Conservation (phyloP, 2,329 filamentous ascomycete genomes). For the Amauroascus verrucosus region DNA sequence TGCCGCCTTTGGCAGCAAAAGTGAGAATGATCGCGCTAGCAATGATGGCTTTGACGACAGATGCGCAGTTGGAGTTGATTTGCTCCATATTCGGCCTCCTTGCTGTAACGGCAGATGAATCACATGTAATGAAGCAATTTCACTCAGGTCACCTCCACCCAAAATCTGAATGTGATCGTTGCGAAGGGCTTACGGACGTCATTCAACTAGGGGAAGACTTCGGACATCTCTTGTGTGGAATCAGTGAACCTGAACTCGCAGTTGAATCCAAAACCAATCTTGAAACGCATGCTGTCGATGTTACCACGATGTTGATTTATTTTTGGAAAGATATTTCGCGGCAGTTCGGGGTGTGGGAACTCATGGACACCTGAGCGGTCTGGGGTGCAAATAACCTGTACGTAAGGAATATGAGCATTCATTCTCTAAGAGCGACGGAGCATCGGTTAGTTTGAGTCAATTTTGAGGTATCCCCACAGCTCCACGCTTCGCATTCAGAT, state of each 20-base stretch:
- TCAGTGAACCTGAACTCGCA: not conserved
- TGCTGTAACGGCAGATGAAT: constrained; percentile 25
- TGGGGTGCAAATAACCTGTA: not conserved
- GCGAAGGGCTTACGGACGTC: constrained; percentile 20
- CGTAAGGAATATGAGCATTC: not conserved
- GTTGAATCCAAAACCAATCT: not conserved
- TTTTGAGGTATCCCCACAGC: too few species aligned
- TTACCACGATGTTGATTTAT: constrained; percentile 27
- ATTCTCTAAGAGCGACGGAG: too few species aligned
- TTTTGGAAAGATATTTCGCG: constrained; percentile 30
- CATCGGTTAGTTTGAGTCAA: too few species aligned
- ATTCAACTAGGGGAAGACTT: constrained; percentile 26
- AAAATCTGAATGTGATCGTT: constrained; percentile 18
- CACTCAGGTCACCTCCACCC: constrained; percentile 15
- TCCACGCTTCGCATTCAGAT: too few species aligned
- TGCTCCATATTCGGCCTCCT: constrained; percentile 34
- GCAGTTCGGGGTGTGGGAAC: constrained; percentile 26
- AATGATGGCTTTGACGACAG: constrained; percentile 28
- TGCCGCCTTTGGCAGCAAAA: constrained; percentile 19
- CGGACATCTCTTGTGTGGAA: constrained; percentile 25
- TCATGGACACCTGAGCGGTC: constrained; percentile 6
- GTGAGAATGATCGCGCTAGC: constrained; percentile 30
- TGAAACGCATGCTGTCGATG: constrained; percentile 20
- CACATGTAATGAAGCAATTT: constrained; percentile 14
- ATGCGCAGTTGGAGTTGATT: constrained; percentile 33